Evolutionary conservation across 768 basidiomycete genomes (phyloP).

Genomic region (Myochromella boudieri): DNA sequence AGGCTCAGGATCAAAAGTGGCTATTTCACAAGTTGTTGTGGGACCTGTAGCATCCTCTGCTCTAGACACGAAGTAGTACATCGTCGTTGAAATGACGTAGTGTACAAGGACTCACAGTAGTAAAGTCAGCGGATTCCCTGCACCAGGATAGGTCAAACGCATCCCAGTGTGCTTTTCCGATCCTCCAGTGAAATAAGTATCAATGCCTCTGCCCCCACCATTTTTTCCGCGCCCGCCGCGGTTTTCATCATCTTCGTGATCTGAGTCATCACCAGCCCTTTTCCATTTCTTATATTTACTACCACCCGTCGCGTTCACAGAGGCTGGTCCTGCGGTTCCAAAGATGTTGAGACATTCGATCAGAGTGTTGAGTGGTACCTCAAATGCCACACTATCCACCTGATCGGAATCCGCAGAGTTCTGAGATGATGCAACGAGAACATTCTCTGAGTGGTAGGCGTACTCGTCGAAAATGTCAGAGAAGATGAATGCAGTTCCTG

Average conservation of each 20-base stretch:
- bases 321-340: constrained; percentile 66
- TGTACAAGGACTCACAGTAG: constrained; percentile 61
- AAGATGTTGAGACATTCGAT: constrained; percentile 94
- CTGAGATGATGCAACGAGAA: constrained; percentile 22
- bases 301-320: constrained; percentile 24
- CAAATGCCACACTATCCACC: constrained; percentile 55
- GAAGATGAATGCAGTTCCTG: constrained; percentile 85
- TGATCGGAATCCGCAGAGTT: constrained; percentile 25
- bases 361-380: constrained; percentile 80
- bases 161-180: constrained; percentile 76
- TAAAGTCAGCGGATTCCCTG: constrained; percentile 76
- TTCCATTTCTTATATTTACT: constrained; percentile 50
- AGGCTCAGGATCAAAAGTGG: constrained; percentile 83
- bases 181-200: constrained; percentile 53
- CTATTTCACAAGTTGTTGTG: constrained; percentile 84
- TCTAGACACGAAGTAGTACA: constrained; percentile 30
- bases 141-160: constrained; percentile 79
- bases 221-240: constrained; percentile 34
- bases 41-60: constrained; percentile 80
- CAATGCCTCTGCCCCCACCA: constrained; percentile 37
- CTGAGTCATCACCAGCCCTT: constrained; percentile 45
- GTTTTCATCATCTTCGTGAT: constrained; percentile 39
- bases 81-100: neutral
- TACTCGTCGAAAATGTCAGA: constrained; percentile 80
- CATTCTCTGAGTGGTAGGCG: constrained; percentile 50